Evolutionary conservation across 2,329 filamentous ascomycete species (phyloP), one percentile per base, ranked within the genome.

Genomic region (Dactylellina sp.): DNA sequence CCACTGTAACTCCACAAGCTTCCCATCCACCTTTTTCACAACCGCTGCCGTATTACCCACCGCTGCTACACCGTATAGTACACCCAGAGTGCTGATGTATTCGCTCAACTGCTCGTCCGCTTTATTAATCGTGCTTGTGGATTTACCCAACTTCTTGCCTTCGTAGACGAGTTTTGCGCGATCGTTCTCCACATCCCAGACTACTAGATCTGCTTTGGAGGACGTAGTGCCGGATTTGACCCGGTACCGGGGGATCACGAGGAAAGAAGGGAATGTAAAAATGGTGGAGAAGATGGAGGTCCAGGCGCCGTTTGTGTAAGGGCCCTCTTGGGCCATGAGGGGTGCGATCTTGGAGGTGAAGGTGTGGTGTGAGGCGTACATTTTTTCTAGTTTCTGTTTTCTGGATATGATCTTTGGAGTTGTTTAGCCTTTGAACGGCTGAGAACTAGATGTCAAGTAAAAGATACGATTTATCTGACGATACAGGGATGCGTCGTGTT

Each of bases 301-400:
- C 70, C 70, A 74, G 28, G 70, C 70, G n/a, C 70, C 70, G 35
- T 74, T 74, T 32, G 70, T 66, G 49, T 66, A 74, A 6, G 70
- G 70, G 11, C 70, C 70, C 12, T 56, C 42, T 9, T 49, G 39
- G 7, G 53, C 61, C 70, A 74, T 74, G 12, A 74, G 49, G n/a
- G 70, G 70, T 2, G 70, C 61, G 14, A 74, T 53, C 44, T 61
- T 74, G n/a, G 16, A 18, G 12, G 46, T 24, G 22, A 74, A 74
- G 18, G 61, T 62, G 18, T 24, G 22, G 7, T 46, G 40, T 6
- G 22, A 24, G 42, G 61, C 70, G 55, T 66, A 74, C 18, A 20
- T 20, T 46, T 18, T 46, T 4, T 4, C 20, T n/a, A n/a, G n/a
- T n/a, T n/a, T n/a, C n/a, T n/a, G n/a, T n/a, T n/a, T n/a, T n/a